Evolutionary conservation across 75 land plant genomes (phyloP), one percentile per base, ranked within the genome.

Genomic region (Picea sitchensis): DNA sequence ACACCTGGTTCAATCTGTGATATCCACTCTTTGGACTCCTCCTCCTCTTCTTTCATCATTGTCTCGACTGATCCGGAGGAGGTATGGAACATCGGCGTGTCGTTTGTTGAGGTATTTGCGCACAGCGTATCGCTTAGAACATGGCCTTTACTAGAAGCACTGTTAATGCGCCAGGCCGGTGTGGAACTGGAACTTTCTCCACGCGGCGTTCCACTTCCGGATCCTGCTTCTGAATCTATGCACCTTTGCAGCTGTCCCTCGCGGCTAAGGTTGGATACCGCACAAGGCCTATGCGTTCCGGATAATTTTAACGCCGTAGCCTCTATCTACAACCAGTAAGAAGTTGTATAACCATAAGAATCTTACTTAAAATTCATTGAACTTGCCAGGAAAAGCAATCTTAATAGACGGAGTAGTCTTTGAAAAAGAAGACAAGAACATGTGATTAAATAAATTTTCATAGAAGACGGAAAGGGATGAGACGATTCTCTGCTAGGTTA

Each of bases 1-100:
- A 96, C 91, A 12, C 97, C 99, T 13, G 97, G 97, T 85, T 96
- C 99, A 61, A 96, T 91, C 76, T 96, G 95, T 0, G 97, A 95
- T 36, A 91, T 90, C 99, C 99, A 96, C 77, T 94, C 99, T 81
- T 86, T 87, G 13, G 76, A 57, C 80, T 84, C 95, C 51, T 86
- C 90, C 59, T 87, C 93, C 80, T 84, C 86, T 77, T 84, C 58
- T 34, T 85, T 75, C 17, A 80, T 60, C 82, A 82, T n/a, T 20
- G 58, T 74, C 58, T 72, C 15, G 56, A 38, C 68, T 21, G 86
- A 78, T 72, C 78, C 86, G 15, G 88, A 67, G 41, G 85, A 78
- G 38, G 14, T 18, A 44, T 36, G 20, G 32, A 68, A 68, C 17
- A 34, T 68, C 18, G 90, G 92, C 13, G 92, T 87, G 61, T 60